Conservation (phyloP, 352 stramenopile species). For the Pythium folliculosum region DNA sequence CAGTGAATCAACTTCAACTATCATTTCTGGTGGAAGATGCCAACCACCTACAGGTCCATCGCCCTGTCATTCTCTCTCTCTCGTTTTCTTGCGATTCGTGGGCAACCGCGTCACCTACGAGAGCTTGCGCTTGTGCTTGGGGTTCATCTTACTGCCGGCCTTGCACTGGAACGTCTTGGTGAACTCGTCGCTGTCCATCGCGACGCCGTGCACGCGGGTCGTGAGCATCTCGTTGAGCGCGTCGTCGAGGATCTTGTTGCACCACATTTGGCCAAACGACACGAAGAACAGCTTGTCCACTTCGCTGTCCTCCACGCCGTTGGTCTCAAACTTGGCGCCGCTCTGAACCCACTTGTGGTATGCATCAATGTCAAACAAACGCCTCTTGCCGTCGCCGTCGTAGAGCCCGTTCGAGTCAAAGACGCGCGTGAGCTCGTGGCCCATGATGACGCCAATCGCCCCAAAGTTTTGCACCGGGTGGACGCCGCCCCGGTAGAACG, state of each 20-base stretch:
- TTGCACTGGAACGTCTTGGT: slow-evolving; percentile 27
- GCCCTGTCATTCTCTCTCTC: no score
- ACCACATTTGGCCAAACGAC: slow-evolving; percentile 66
- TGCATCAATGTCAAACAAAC: slow-evolving; percentile 55
- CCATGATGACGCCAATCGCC: slow-evolving; percentile 89
- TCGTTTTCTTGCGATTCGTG: background rate
- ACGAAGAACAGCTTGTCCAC: slow-evolving; percentile 60
- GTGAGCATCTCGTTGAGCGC: slow-evolving; percentile 34
- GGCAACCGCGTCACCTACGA: slow-evolving; percentile 3
- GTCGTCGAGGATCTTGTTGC: slow-evolving; percentile 45
- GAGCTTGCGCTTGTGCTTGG: slow-evolving; percentile 28
- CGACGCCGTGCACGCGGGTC: slow-evolving; percentile 25
- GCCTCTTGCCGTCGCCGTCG: slow-evolving; percentile 81
- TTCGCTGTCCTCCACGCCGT: slow-evolving; percentile 16
- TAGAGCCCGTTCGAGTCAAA: slow-evolving; percentile 93
- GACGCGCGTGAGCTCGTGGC: slow-evolving; percentile 94
- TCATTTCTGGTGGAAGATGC: no score
- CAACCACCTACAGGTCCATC: no score
- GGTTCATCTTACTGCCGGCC: slow-evolving; percentile 23
- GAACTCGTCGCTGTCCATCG: slow-evolving; percentile 32
- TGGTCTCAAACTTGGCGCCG: slow-evolving; percentile 1
- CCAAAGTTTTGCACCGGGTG: slow-evolving; percentile 91
- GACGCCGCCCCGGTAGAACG: slow-evolving; percentile 85
- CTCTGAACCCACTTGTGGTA: slow-evolving; percentile 40
- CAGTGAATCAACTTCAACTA: background rate